A percentile compares a stretch with the other conserved stretches of the same genome.
These are phyloP conservation scores for Ascochyta clinopodiicola DNA, from an alignment of 2,329 filamentous ascomycete genomes.

Conservation along the genomic window DNA sequence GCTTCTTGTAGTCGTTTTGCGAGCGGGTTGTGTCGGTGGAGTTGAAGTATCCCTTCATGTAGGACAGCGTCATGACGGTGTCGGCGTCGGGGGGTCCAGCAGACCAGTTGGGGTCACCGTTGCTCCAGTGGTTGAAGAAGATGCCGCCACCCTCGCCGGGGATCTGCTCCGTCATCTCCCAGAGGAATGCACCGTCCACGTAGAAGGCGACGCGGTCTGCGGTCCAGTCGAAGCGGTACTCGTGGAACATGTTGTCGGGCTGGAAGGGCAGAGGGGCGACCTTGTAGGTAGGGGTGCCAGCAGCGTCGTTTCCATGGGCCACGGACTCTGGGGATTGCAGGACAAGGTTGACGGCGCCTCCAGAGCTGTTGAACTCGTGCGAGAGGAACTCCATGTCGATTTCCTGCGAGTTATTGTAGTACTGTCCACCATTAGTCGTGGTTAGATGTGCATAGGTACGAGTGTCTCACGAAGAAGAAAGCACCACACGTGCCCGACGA, in stretches of 20 bases:
- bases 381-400: constrained; percentile 84
- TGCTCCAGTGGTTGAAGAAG: constrained; percentile 78
- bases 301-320: constrained; percentile 67
- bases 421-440: constrained; percentile 55
- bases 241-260: constrained; percentile 71
- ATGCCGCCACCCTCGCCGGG: constrained; percentile 69
- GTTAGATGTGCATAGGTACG: not conserved
- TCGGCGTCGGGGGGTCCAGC: constrained; percentile 71
- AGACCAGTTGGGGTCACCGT: constrained; percentile 75
- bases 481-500: constrained; percentile 74
- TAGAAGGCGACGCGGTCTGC: constrained; percentile 70
- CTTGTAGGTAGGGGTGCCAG: constrained; percentile 64
- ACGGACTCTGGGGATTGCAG: constrained; percentile 70
- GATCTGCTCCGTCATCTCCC: constrained; percentile 62
- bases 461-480: constrained; percentile 73
- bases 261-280: constrained; percentile 69
- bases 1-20: constrained; percentile 39
- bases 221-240: constrained; percentile 80
- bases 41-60: constrained; percentile 83
- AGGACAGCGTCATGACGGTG: constrained; percentile 68
- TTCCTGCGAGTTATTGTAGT: constrained; percentile 78
- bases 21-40: constrained; percentile 56
- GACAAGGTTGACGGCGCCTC: constrained; percentile 74
- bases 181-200: constrained; percentile 66
- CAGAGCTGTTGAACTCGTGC: constrained; percentile 64